Conservation (phyloP, 164 flowering plant species). For the Vitis rupestris region DNA sequence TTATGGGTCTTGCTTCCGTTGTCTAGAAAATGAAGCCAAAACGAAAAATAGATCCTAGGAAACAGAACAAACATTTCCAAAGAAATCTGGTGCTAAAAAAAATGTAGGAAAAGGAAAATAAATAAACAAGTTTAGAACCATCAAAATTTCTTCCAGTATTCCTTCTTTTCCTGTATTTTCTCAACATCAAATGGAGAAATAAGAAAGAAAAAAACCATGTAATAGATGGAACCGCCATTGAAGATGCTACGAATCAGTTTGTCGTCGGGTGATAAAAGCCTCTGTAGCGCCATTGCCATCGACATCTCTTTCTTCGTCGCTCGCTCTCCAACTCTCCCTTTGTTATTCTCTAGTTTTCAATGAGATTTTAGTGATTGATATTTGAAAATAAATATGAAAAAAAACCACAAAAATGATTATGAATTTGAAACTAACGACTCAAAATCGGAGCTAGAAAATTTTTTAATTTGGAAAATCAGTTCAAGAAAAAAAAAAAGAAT, state of each 20-base stretch:
- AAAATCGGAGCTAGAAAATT: no score
- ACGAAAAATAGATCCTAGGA: neutral
- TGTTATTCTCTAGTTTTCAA: constrained; percentile 2
- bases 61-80: neutral
- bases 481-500: no score
- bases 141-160: neutral
- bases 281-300: constrained; percentile 89
- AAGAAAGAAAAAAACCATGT: constrained; percentile 49
- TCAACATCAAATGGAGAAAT: neutral
- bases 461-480: no score
- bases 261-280: constrained; percentile 67
- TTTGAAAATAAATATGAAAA: no score
- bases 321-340: neutral
- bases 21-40: constrained; percentile 38
- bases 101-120: neutral
- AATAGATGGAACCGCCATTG: constrained; percentile 52
- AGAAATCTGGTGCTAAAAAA: neutral
- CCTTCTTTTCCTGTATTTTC: no score
- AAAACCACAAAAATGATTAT: no score
- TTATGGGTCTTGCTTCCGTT: no score
- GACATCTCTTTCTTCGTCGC: constrained; percentile 54
- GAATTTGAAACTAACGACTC: no score
- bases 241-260: constrained; percentile 65
- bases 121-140: neutral
- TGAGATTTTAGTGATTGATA: neutral